Evolutionary conservation across 2,329 filamentous ascomycete genomes (phyloP).

Genomic region (Botrytis sinoallii): DNA sequence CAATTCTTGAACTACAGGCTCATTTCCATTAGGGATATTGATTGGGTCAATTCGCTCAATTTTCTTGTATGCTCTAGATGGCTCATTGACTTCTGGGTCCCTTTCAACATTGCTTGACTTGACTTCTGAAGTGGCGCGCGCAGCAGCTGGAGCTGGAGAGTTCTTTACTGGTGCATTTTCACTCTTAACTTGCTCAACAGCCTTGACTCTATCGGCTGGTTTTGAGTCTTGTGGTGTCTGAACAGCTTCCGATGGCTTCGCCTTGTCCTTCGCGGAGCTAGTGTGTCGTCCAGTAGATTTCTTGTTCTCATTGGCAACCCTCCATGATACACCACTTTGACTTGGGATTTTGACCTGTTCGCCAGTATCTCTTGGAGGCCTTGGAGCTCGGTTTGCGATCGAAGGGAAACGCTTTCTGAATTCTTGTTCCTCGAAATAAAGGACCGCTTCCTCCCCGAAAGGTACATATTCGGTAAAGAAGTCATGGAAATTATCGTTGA

Average conservation of each 20-base stretch:
- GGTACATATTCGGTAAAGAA: slow-evolving; percentile 98
- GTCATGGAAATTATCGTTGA: slow-evolving; percentile 98
- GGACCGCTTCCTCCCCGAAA: slow-evolving; percentile 88
- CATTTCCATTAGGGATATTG: slow-evolving; percentile 69
- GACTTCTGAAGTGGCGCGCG: slow-evolving; percentile 28
- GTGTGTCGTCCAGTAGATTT: slow-evolving; percentile 55
- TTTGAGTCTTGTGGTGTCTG: slow-evolving; percentile 35
- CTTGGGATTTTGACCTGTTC: slow-evolving; percentile 78
- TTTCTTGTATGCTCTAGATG: slow-evolving; percentile 60
- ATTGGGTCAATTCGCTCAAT: slow-evolving; percentile 72
- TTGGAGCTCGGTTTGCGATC: slow-evolving; percentile 36
- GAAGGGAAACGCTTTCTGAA: slow-evolving; percentile 81
- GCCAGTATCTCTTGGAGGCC: slow-evolving; percentile 51
- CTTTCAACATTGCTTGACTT: slow-evolving; percentile 36
- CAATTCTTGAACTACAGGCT: slow-evolving; percentile 87
- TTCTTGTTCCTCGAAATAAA: slow-evolving; percentile 93
- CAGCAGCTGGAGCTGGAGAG: slow-evolving; percentile 22
- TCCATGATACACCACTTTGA: slow-evolving; percentile 81
- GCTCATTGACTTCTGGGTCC: slow-evolving; percentile 63
- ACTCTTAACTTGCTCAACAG: slow-evolving; percentile 39
- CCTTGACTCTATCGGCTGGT: slow-evolving; percentile 35
- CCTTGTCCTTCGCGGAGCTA: slow-evolving; percentile 46
- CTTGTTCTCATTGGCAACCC: slow-evolving; percentile 61
- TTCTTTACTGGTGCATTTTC: slow-evolving; percentile 30
- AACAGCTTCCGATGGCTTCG: slow-evolving; percentile 32